A percentile compares a stretch with the other conserved stretches of the same genome.
These are phyloP conservation scores for Onygena corvina DNA, from an alignment of 2,329 filamentous ascomycete species.

Conservation along the genomic window DNA sequence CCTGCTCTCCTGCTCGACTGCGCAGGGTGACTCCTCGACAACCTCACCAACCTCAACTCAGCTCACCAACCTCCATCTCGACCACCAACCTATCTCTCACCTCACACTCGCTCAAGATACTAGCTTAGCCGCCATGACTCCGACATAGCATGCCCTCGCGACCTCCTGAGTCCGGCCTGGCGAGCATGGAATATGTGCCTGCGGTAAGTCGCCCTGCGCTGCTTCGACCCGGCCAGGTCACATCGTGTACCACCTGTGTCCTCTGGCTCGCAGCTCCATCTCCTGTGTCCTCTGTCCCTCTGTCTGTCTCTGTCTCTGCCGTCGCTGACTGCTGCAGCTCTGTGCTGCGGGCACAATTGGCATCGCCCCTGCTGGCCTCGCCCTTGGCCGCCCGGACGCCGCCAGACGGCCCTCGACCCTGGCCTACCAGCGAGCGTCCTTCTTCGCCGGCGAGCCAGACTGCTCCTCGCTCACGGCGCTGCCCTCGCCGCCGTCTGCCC, in stretches of 20 bases:
- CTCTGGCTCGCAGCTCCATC: neutral
- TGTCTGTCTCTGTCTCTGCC: neutral
- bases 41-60: too few relatives aligned
- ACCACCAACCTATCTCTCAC: conserved; percentile 1
- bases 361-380: conserved; percentile 47
- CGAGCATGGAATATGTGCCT: conserved; percentile 24
- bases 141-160: too few relatives aligned
- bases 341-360: conserved; percentile 53
- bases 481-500: too few relatives aligned
- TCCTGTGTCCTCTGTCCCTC: neutral
- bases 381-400: conserved; percentile 42
- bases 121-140: too few relatives aligned
- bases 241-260: neutral
- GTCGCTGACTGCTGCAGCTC: conserved; percentile 38
- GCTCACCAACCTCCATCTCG: neutral
- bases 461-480: conserved; percentile 7
- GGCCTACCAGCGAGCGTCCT: conserved; percentile 8
- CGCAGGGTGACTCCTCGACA: too few relatives aligned
- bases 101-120: too few relatives aligned
- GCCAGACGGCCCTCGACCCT: conserved; percentile 10
- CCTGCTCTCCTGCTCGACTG: too few relatives aligned
- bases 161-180: neutral
- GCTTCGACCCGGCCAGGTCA: neutral
- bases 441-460: conserved; percentile 12
- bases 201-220: conserved; percentile 19